phyloP scores from a whole-genome alignment of 768 basidiomycete species.

The Dioszegia aurantiaca region DNA sequence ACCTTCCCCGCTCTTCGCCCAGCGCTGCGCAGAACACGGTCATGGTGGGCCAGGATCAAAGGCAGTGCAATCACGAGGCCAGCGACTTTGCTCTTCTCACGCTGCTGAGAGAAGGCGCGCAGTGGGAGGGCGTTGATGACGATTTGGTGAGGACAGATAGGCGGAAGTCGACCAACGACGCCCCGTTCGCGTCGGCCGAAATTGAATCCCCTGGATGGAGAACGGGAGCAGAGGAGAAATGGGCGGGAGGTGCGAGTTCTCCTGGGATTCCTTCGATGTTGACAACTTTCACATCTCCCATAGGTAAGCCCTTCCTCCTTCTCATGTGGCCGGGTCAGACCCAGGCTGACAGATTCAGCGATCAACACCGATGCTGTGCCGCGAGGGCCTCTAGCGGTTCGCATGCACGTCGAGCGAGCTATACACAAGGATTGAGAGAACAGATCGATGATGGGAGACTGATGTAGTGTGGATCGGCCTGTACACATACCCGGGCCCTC shows the following conservation, averaged over 20 bases:
- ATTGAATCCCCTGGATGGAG: not conserved
- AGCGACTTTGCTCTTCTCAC: constrained; percentile 34
- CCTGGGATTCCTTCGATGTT: constrained; percentile 8
- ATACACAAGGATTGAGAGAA: constrained; percentile 20
- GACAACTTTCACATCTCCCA: constrained; percentile 30
- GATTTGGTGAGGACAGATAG: not conserved
- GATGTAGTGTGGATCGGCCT: not conserved
- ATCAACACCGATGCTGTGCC: not conserved
- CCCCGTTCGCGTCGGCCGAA: not conserved
- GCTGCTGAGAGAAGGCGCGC: constrained; percentile 37
- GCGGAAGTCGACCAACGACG: not conserved
- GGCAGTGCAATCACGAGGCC: constrained; percentile 16
- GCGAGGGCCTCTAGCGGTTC: constrained; percentile 21
- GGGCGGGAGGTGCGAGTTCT: not conserved
- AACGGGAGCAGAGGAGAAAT: constrained; percentile 10
- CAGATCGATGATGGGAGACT: not conserved
- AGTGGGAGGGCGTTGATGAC: constrained; percentile 34
- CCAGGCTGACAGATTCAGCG: not conserved
- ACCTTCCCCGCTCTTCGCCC: constrained; percentile 8
- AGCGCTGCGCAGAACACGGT: constrained; percentile 13
- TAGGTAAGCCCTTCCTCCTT: constrained; percentile 13
- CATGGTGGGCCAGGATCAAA: constrained; percentile 24
- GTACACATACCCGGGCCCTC: too few species aligned
- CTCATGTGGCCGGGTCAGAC: not conserved
- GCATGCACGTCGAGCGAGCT: constrained; percentile 25